A percentile compares a stretch with the other conserved stretches of the same genome.
Conservation (phyloP, 352 stramenopile species). For the Peronospora farinosa region DNA sequence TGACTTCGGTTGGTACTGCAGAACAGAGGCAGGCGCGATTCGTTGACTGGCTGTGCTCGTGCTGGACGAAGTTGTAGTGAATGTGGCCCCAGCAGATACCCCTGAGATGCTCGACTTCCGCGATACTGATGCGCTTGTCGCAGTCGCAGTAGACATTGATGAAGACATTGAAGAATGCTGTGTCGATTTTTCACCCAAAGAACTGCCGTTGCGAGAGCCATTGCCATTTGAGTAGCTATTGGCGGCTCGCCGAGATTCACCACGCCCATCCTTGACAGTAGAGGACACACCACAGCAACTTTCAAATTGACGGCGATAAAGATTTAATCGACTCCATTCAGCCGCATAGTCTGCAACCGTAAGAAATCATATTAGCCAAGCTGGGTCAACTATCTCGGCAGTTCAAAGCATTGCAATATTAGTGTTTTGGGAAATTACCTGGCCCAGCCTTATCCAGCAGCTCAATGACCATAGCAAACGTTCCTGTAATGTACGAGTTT, state of each 20-base stretch:
- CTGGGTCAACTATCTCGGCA: conserved; percentile 1
- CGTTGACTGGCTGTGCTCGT: conserved; percentile 10
- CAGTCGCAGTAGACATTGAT: conserved; percentile 11
- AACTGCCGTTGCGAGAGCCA: conserved; percentile 13
- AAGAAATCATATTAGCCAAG: background rate
- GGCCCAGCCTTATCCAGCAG: conserved; percentile 55
- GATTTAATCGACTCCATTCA: conserved; percentile 71
- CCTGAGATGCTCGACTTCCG: conserved; percentile 16
- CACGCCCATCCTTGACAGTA: conserved; percentile 36
- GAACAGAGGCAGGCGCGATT: conserved; percentile 30
- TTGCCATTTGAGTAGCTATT: conserved; percentile 13
- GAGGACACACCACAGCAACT: conserved; percentile 58
- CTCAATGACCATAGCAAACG: conserved; percentile 54
- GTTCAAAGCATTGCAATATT: background rate
- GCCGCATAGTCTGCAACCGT: conserved; percentile 45
- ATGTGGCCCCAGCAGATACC: conserved; percentile 7
- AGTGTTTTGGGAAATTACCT: conserved; percentile 22
- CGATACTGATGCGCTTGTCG: conserved; percentile 11
- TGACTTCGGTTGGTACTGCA: conserved; percentile 72
- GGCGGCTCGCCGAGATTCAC: conserved; percentile 12
- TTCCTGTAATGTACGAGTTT: conserved; percentile 58
- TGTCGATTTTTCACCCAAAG: conserved; percentile 7
- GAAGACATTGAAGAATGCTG: conserved; percentile 24
- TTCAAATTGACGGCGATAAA: conserved; percentile 75
- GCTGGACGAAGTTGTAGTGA: conserved; percentile 16